Base-by-base conservation (phyloP, 129 eudicot species). In the Artemisia tridentata region DNA sequence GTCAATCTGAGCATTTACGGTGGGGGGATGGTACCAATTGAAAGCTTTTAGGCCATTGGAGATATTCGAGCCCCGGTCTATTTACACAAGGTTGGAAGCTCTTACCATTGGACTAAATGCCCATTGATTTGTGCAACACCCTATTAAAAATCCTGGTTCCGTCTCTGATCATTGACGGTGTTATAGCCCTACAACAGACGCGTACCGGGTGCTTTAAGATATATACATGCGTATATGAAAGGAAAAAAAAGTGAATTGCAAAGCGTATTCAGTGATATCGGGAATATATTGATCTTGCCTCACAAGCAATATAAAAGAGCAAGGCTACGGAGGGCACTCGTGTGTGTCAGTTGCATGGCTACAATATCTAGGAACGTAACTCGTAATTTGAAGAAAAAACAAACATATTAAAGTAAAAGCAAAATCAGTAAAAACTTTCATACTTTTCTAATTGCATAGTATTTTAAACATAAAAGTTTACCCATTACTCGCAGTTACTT, bases 281-380 rank as follows among this genome's bases (percentile, higher is more conserved):
- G 75, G 61, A 66, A 65, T 25, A 45, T n/a, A 60, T 49, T 50
- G 68, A 15, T 43, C 71, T 56, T 21, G 69, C 66, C 65, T 62
- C 67, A 56, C 55, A 65, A 52, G 54, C 67, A 45, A 61, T 60
- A 47, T 7, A 65, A 47, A 67, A 67, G 23, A 67, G 43, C 6
- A 38, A 25, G 56, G 68, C 64, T 77, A 61, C 18, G 50, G 70
- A 48, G 48, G 71, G 63, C 90, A 79, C 82, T 87, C 90, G 93
- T 86, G 96, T 82, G 85, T 86, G 90, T 84, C 90, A 70, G 81
- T 75, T 89, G 92, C 88, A 80, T 89, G 96, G 93, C 88, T 80
- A 83, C 80, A 78, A 63, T 72, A 73, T 76, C 85, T 46, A 78
- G 76, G 86, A 79, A 80, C 84, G 81, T 74, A 77, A 62, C 67